phyloP scores from a whole-genome alignment of 225 moss, liverwort and hornwort genomes.

The Thuidium tamariscinum region DNA sequence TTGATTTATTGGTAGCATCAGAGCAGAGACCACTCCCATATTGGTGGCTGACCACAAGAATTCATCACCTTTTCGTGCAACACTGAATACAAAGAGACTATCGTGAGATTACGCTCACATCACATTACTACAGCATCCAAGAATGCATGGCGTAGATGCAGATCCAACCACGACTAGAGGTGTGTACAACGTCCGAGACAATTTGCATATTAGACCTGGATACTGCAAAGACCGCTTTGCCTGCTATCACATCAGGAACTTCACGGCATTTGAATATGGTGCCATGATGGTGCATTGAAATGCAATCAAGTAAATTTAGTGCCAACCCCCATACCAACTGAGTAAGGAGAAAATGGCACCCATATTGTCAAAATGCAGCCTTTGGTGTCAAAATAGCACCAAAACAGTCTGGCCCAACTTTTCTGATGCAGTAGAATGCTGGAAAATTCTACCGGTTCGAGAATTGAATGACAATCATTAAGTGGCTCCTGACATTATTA shows the following conservation, averaged over 20 bases:
- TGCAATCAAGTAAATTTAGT: too few relatives aligned
- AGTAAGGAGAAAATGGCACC: too few relatives aligned
- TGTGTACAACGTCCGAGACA: background rate
- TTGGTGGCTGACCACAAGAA: slow-evolving; percentile 49
- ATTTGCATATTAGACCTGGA: background rate
- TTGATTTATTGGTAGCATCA: slow-evolving; percentile 58
- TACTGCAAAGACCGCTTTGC: background rate
- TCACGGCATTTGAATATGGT: too few relatives aligned
- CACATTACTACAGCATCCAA: background rate
- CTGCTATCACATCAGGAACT: too few relatives aligned
- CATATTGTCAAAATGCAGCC: too few relatives aligned
- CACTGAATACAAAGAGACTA: slow-evolving; percentile 16
- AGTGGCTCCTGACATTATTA: background rate
- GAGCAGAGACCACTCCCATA: slow-evolving; percentile 27
- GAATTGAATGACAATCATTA: background rate
- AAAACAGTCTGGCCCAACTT: too few relatives aligned
- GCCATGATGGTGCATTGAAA: too few relatives aligned
- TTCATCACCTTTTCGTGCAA: slow-evolving; percentile 49
- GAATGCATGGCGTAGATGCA: background rate
- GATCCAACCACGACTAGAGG: background rate
- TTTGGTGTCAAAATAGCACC: too few relatives aligned
- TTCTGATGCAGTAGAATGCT: background rate
- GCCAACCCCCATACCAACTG: too few relatives aligned
- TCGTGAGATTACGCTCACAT: background rate
- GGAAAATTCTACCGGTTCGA: background rate